These are phyloP conservation scores for Dactylellina sp. DNA, from an alignment of 2,329 filamentous ascomycete species.

Conservation along the genomic window DNA sequence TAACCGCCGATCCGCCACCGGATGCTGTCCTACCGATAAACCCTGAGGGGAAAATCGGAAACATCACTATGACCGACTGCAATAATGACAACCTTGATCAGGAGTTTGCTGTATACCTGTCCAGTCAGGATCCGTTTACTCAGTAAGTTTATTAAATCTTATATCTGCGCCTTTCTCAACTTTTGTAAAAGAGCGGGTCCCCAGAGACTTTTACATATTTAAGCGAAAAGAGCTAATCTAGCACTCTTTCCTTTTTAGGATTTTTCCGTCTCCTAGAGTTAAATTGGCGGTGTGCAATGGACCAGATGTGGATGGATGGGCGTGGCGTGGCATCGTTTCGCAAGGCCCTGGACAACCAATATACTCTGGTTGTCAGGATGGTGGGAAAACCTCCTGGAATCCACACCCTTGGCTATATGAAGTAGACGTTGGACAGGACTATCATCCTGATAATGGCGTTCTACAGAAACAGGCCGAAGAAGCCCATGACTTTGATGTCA, in stretches of 20 bases:
- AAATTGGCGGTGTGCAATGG: background rate
- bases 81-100: background rate
- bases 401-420: conserved; percentile 31
- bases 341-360: background rate
- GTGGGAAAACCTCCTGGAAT: conserved; percentile 3
- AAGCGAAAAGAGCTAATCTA: background rate
- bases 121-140: background rate
- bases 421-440: background rate
- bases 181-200: too few relatives aligned
- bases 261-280: background rate
- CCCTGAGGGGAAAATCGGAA: background rate
- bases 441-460: background rate
- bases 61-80: conserved; percentile 7
- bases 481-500: too few relatives aligned
- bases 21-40: background rate
- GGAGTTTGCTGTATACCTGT: conserved; percentile 2
- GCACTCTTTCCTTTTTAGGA: background rate
- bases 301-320: background rate
- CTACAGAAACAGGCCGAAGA: background rate
- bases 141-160: too few relatives aligned
- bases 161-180: too few relatives aligned
- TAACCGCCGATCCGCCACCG: background rate
- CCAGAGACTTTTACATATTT: too few relatives aligned
- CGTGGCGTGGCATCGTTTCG: conserved; percentile 15
- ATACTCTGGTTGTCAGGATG: conserved; percentile 11